Conservation (phyloP, 148 eudicot genomes). For the Spergularia bocconei region DNA sequence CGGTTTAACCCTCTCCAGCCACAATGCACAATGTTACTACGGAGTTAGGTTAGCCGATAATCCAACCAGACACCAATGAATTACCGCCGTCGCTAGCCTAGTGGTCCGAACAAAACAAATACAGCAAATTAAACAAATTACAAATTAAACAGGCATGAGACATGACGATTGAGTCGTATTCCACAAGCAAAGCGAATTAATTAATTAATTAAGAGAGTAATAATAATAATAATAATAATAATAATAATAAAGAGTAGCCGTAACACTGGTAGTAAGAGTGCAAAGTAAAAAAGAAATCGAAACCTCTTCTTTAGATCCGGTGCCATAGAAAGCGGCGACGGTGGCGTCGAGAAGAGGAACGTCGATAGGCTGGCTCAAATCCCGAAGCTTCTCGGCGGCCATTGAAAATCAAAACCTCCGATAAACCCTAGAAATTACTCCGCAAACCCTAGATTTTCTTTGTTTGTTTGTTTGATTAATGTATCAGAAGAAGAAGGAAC, state of each 20-base stretch:
- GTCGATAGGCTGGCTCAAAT: conserved; percentile 93
- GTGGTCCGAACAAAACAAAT: too few species aligned
- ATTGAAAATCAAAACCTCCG: conserved; percentile 27
- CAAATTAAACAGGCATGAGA: too few species aligned
- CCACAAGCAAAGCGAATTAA: neutral
- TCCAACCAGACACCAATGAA: too few species aligned
- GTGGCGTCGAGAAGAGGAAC: conserved; percentile 88
- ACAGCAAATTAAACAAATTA: too few species aligned
- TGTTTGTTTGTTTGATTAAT: neutral
- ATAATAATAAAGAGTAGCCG: too few species aligned
- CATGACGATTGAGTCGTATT: too few species aligned
- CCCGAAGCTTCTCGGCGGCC: conserved; percentile 93
- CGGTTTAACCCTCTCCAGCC: neutral
- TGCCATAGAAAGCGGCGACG: conserved; percentile 91
- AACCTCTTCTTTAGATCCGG: conserved; percentile 97
- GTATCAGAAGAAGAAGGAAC: conserved; percentile 20
- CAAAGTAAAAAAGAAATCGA: too few species aligned
- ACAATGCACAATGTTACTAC: too few species aligned
- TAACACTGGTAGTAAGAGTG: too few species aligned
- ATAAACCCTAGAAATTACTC: conserved; percentile 30
- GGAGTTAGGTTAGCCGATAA: too few species aligned
- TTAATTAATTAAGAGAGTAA: neutral
- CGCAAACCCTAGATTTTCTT: too few species aligned
- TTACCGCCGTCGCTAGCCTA: too few species aligned
- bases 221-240: neutral